Conservation (phyloP, 192 early-diverging fungal species). For the Funneliformis mosseae region DNA sequence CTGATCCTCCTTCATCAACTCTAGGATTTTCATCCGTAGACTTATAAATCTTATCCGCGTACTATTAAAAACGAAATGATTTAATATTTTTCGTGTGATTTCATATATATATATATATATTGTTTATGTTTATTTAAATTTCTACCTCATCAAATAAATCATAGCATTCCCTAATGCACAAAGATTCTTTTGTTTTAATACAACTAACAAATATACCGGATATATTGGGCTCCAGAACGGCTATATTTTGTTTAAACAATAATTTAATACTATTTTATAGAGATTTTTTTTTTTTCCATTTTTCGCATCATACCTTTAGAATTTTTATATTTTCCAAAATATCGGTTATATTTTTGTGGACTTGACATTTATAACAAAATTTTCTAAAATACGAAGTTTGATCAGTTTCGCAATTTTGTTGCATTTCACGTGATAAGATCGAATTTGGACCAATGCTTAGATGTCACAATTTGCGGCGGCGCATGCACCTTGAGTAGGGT, state of each 20-base stretch:
- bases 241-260: neutral
- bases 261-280: too few species aligned
- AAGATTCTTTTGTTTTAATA: conserved; percentile 45
- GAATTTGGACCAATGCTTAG: too few species aligned
- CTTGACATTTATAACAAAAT: too few species aligned
- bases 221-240: conserved; percentile 40
- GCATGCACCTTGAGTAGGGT: too few species aligned
- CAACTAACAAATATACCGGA: conserved; percentile 57
- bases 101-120: neutral
- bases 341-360: too few species aligned
- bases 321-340: too few species aligned
- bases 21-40: neutral
- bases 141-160: conserved; percentile 49
- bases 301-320: too few species aligned
- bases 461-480: too few species aligned
- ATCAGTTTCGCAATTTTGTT: too few species aligned
- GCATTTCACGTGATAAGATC: too few species aligned
- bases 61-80: conserved; percentile 30
- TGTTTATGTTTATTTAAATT: neutral
- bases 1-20: conserved; percentile 24
- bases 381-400: too few species aligned
- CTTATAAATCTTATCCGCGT: conserved; percentile 40
- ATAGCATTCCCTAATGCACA: conserved; percentile 49
- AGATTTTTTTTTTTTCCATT: too few species aligned
- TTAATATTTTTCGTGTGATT: neutral